phyloP scores from a whole-genome alignment of 2,329 filamentous ascomycete species.

The Ceratocystis harringtonii region DNA sequence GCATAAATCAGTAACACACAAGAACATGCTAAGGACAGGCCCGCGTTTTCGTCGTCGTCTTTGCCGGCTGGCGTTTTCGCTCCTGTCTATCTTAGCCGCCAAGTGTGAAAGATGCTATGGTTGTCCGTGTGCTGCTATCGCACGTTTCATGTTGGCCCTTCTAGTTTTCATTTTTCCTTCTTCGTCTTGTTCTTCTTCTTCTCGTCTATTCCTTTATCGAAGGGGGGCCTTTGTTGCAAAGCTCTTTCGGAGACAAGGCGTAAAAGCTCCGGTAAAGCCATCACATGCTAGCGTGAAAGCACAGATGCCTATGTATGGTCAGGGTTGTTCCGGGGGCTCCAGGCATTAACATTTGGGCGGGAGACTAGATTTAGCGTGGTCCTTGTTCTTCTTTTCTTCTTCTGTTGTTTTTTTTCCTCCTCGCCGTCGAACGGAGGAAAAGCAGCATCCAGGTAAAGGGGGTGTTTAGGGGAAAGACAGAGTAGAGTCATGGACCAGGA shows the following conservation, averaged over 20 bases:
- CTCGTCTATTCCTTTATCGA: background rate
- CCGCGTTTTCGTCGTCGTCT: background rate
- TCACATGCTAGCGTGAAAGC: conserved; percentile 2
- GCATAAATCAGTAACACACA: no score
- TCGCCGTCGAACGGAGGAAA: background rate
- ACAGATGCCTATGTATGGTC: background rate
- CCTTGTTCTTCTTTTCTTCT: background rate
- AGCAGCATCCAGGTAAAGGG: background rate
- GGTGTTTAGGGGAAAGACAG: background rate
- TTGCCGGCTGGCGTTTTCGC: background rate
- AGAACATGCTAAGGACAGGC: background rate
- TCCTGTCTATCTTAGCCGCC: background rate
- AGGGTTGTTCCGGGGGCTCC: background rate
- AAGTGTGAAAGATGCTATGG: background rate
- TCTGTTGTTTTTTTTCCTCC: background rate
- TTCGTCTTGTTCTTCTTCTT: background rate
- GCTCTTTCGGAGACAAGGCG: background rate
- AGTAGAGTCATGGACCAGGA: background rate
- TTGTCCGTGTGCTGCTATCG: conserved; percentile 5
- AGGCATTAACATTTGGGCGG: background rate
- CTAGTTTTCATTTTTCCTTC: background rate
- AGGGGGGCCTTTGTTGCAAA: background rate
- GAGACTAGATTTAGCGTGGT: background rate
- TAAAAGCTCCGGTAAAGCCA: background rate
- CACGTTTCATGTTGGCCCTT: conserved; percentile 2